These are phyloP conservation scores for Paraurostyla sp. DNA, from an alignment of 73 alveolate species.

Conservation along the genomic window DNA sequence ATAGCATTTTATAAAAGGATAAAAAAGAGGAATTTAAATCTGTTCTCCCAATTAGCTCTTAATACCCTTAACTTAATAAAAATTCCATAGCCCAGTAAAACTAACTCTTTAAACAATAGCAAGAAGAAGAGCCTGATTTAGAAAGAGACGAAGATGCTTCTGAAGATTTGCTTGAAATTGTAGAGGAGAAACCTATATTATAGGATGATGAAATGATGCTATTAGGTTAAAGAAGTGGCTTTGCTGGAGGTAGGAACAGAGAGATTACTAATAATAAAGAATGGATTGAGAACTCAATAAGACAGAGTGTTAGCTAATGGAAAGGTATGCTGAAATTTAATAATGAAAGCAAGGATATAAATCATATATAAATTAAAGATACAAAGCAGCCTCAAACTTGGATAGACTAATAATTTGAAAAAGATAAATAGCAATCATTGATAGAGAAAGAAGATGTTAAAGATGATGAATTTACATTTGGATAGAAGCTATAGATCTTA, in stretches of 20 bases:
- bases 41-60: too few species aligned
- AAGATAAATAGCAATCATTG: background rate
- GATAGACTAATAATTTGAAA: background rate
- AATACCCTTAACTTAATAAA: too few species aligned
- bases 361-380: background rate
- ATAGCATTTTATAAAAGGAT: background rate
- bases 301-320: conserved; percentile 55
- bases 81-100: too few species aligned
- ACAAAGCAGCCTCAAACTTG: background rate
- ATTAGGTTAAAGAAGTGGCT: conserved; percentile 18
- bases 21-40: background rate
- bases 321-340: conserved; percentile 28
- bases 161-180: conserved; percentile 2
- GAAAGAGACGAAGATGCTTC: conserved; percentile 24
- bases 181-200: background rate
- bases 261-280: background rate
- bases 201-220: conserved; percentile 41
- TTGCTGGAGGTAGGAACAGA: conserved; percentile 55
- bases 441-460: background rate
- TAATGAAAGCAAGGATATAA: background rate
- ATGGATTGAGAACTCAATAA: conserved; percentile 48
- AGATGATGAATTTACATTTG: conserved; percentile 57
- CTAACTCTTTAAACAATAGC: background rate
- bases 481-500: background rate
- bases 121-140: conserved; percentile 28